Evolutionary conservation across 2,329 filamentous ascomycete species (phyloP).

Genomic region (Aspergillus calidoustus): DNA sequence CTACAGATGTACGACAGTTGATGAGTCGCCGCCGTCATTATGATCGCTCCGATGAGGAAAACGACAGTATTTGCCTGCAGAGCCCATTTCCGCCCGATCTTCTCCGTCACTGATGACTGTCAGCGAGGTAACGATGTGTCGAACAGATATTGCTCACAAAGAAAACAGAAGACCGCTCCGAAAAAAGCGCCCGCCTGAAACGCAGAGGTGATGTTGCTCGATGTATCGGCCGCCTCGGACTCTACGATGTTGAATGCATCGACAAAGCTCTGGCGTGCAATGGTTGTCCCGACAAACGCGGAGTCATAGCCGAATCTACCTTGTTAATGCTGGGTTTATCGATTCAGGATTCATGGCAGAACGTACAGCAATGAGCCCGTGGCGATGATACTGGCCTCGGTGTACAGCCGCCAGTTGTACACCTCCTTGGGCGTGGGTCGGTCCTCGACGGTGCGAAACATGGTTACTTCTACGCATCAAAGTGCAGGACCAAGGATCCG

Average conservation of each 20-base stretch:
- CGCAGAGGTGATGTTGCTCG: constrained; percentile 54
- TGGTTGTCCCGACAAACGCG: constrained; percentile 60
- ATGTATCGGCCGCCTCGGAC: constrained; percentile 44
- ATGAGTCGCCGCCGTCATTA: constrained; percentile 49
- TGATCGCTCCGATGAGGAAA: constrained; percentile 51
- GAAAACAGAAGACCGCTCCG: constrained; percentile 56
- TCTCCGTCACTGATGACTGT: constrained; percentile 45
- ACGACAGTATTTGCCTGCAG: constrained; percentile 52
- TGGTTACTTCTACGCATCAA: neutral
- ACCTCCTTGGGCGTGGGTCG: constrained; percentile 61
- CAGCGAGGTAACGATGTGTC: neutral
- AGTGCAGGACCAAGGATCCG: neutral
- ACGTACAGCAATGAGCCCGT: constrained; percentile 49
- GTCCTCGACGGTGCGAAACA: constrained; percentile 47
- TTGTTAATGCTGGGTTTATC: constrained; percentile 17
- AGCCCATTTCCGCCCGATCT: constrained; percentile 56
- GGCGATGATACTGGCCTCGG: constrained; percentile 54
- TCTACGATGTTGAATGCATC: constrained; percentile 48
- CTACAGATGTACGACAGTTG: constrained; percentile 34
- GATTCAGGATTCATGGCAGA: constrained; percentile 19
- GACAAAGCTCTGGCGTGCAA: constrained; percentile 55
- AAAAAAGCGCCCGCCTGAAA: constrained; percentile 60
- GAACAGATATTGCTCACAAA: constrained; percentile 4
- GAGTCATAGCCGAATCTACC: constrained; percentile 59
- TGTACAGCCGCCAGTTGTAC: constrained; percentile 59